A percentile compares a stretch with the other conserved stretches of the same genome.
phyloP scores from a whole-genome alignment of 1,284 basidiomycete genomes.

The Rhodotorula mucilaginosa region DNA sequence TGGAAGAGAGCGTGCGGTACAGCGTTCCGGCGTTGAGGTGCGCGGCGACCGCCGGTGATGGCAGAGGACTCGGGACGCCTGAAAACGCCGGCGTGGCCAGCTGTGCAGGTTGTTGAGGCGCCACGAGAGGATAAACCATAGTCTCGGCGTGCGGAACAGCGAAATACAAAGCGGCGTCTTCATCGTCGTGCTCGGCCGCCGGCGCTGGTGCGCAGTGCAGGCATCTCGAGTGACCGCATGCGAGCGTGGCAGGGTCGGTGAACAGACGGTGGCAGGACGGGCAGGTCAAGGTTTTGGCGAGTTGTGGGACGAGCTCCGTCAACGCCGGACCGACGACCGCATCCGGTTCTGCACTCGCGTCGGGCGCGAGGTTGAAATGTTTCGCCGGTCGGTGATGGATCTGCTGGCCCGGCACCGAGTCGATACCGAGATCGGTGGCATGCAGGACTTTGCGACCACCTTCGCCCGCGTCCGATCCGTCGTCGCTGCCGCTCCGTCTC shows the following conservation, averaged over 20 bases:
- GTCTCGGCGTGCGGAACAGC: neutral
- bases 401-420: neutral
- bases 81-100: neutral
- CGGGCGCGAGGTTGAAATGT: slow-evolving; percentile 1
- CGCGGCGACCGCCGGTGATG: slow-evolving; percentile 9
- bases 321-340: neutral
- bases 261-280: slow-evolving; percentile 53
- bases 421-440: neutral
- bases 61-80: slow-evolving; percentile 4
- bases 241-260: slow-evolving; percentile 56
- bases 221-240: slow-evolving; percentile 61
- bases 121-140: neutral
- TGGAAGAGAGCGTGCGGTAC: slow-evolving; percentile 9
- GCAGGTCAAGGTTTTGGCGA: slow-evolving; percentile 51
- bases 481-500: slow-evolving; percentile 14
- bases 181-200: neutral
- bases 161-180: neutral
- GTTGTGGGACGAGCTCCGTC: slow-evolving; percentile 21
- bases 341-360: neutral
- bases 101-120: neutral
- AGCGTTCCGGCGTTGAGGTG: slow-evolving; percentile 15
- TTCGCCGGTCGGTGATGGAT: slow-evolving; percentile 22
- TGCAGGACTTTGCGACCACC: slow-evolving; percentile 11
- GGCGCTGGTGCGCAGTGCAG: slow-evolving; percentile 23
- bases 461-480: neutral